phyloP scores from a whole-genome alignment of 306 rosid genomes.

The Morella rubra region DNA sequence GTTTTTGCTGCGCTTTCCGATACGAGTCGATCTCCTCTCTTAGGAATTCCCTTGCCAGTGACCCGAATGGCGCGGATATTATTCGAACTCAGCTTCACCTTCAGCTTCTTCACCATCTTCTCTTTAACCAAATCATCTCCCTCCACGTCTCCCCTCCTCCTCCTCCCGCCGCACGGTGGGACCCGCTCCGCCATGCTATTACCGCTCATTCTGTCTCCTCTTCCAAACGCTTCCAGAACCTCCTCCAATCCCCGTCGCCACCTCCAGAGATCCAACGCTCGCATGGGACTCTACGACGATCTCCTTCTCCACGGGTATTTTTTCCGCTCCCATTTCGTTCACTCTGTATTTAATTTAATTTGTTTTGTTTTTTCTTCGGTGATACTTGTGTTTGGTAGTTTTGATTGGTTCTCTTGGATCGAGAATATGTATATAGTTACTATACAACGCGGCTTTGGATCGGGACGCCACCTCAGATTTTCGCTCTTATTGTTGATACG shows the following conservation, averaged over 20 bases:
- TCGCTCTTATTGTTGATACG: slow-evolving; percentile 91
- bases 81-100: slow-evolving; percentile 26
- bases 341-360: background rate
- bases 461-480: slow-evolving; percentile 93
- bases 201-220: slow-evolving; percentile 59
- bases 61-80: slow-evolving; percentile 33
- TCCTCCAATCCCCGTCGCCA: slow-evolving; percentile 51
- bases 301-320: slow-evolving; percentile 84
- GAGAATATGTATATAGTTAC: slow-evolving; percentile 46
- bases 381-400: background rate
- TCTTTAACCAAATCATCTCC: slow-evolving; percentile 16
- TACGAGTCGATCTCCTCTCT: slow-evolving; percentile 12
- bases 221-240: slow-evolving; percentile 38
- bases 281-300: slow-evolving; percentile 89
- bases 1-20: slow-evolving; percentile 7
- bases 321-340: slow-evolving; percentile 4
- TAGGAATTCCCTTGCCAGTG: slow-evolving; percentile 10
- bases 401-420: background rate
- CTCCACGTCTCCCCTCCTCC: slow-evolving; percentile 25
- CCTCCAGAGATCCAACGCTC: slow-evolving; percentile 75
- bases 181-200: slow-evolving; percentile 63
- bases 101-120: slow-evolving; percentile 24
- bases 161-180: slow-evolving; percentile 10
- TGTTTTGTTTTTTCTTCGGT: background rate
- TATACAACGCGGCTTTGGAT: slow-evolving; percentile 90